phyloP scores from a whole-genome alignment of 768 basidiomycete genomes.

The Lactarius deliciosus region DNA sequence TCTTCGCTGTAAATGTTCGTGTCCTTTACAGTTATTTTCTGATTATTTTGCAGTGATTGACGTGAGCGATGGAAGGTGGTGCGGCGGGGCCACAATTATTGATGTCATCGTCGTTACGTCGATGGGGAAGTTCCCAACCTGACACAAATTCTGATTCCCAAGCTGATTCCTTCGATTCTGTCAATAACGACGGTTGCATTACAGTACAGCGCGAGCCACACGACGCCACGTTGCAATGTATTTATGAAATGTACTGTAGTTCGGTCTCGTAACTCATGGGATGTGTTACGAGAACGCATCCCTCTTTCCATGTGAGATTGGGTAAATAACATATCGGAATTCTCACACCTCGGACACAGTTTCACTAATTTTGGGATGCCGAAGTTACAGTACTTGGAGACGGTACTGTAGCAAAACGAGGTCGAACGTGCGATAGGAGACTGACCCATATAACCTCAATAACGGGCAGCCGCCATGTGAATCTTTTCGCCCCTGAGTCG shows the following conservation, averaged over 20 bases:
- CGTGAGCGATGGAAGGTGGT: background rate
- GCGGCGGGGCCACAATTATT: background rate
- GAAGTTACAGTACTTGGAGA: background rate
- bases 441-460: too few species aligned
- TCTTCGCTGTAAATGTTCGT: too few species aligned
- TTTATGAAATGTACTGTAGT: background rate
- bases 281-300: background rate
- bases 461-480: too few species aligned
- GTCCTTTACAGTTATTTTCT: too few species aligned
- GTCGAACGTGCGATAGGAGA: too few species aligned
- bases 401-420: background rate
- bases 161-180: background rate
- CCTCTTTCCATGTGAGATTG: background rate
- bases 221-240: background rate
- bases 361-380: background rate
- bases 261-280: background rate
- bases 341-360: background rate
- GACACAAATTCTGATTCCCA: background rate
- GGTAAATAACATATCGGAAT: background rate
- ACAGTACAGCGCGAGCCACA: background rate
- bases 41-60: background rate
- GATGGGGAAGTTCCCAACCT: background rate
- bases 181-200: too few species aligned
- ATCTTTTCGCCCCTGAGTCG: too few species aligned
- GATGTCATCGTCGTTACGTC: background rate